Evolutionary conservation across 129 eudicot species (phyloP).

Genomic region (Flaveria bidentis): DNA sequence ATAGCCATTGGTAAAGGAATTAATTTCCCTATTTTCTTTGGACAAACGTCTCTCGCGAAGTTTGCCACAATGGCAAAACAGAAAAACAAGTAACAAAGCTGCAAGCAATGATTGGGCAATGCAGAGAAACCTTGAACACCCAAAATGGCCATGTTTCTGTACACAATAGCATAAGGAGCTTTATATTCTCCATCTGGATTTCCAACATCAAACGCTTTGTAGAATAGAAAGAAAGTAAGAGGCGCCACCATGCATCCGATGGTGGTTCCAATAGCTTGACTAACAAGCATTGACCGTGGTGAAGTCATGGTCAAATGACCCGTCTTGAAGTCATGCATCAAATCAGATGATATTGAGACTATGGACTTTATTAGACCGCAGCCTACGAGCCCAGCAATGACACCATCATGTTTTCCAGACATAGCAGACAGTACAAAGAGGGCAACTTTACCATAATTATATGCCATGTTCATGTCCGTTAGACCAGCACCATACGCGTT

Average conservation of each 20-base stretch:
- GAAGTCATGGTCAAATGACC: constrained; percentile 87
- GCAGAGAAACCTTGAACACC: constrained; percentile 91
- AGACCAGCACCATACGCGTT: constrained; percentile 93
- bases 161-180: constrained; percentile 90
- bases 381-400: constrained; percentile 79
- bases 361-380: constrained; percentile 83
- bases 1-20: constrained; percentile 93
- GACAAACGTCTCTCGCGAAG: constrained; percentile 55
- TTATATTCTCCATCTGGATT: constrained; percentile 68
- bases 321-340: constrained; percentile 90
- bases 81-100: constrained; percentile 72
- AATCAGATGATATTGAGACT: constrained; percentile 74
- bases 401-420: constrained; percentile 59
- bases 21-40: constrained; percentile 49
- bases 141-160: constrained; percentile 88
- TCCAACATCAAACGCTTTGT: constrained; percentile 75
- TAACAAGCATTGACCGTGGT: constrained; percentile 77
- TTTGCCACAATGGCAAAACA: constrained; percentile 66
- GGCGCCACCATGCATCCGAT: constrained; percentile 90
- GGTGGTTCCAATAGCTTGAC: constrained; percentile 86
- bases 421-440: constrained; percentile 77
- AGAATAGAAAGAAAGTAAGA: constrained; percentile 70
- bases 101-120: constrained; percentile 77
- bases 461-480: constrained; percentile 97
- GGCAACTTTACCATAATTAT: constrained; percentile 84